Percentiles rank a stretch among this genome's conserved stretches.
Evolutionary conservation across 108 stramenopile species (phyloP).

Genomic region (Cyclostephanos tholiformis): DNA sequence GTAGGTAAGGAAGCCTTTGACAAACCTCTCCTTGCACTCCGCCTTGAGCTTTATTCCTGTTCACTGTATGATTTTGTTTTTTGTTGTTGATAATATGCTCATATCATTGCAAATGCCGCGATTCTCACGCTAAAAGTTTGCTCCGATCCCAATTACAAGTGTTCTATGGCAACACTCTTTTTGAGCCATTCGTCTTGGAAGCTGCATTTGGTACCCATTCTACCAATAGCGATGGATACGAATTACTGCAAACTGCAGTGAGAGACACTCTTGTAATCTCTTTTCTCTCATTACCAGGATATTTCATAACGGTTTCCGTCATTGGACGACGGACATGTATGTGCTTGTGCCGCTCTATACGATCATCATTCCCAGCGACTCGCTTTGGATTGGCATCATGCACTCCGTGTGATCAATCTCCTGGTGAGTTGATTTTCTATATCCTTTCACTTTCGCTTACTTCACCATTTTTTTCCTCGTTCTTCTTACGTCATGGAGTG

Average conservation of each 20-base stretch:
- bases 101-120: no score
- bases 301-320: slow-evolving; percentile 63
- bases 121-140: no score
- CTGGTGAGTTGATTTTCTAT: slow-evolving; percentile 33
- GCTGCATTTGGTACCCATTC: slow-evolving; percentile 58
- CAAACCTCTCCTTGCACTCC: no score
- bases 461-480: neutral
- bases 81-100: no score
- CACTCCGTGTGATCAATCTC: slow-evolving; percentile 59
- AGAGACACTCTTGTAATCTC: slow-evolving; percentile 46
- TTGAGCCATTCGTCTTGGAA: slow-evolving; percentile 62
- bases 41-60: no score
- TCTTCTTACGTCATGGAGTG: neutral
- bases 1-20: no score
- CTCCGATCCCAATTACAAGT: no score
- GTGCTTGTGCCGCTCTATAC: slow-evolving; percentile 30
- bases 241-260: slow-evolving; percentile 32
- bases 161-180: slow-evolving; percentile 67
- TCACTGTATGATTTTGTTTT: no score
- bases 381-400: slow-evolving; percentile 23
- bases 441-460: neutral
- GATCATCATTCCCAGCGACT: slow-evolving; percentile 14
- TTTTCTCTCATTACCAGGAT: slow-evolving; percentile 80
- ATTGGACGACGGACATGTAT: slow-evolving; percentile 60
- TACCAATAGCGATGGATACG: slow-evolving; percentile 27